Evolutionary conservation across 2,329 filamentous ascomycete genomes (phyloP).

Genomic region (Sclerotinia borealis): DNA sequence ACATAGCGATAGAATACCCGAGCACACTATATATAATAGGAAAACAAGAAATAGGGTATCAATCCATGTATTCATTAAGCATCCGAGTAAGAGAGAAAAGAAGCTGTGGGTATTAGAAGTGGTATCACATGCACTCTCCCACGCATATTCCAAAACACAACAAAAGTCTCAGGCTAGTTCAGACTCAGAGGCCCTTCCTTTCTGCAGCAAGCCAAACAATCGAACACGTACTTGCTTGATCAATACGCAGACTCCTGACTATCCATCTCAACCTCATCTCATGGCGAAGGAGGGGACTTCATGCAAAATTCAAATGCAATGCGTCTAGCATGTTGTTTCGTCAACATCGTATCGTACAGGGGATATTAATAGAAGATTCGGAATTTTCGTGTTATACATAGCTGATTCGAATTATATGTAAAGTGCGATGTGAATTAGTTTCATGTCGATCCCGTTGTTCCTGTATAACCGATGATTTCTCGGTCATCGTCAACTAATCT

Average conservation of each 20-base stretch:
- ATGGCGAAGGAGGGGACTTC: background rate
- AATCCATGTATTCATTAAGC: background rate
- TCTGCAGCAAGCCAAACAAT: background rate
- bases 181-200: background rate
- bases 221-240: background rate
- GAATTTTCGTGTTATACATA: conserved; percentile 8
- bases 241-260: background rate
- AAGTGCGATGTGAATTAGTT: background rate
- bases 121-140: background rate
- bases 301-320: conserved; percentile 8
- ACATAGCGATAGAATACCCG: background rate
- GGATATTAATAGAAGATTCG: background rate
- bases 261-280: background rate
- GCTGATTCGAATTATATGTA: background rate
- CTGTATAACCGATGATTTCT: conserved; percentile 13
- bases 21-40: background rate
- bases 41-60: background rate
- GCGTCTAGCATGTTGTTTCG: background rate
- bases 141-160: background rate
- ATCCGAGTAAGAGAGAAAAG: background rate
- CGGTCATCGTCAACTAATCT: conserved; percentile 13
- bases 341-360: conserved; percentile 9
- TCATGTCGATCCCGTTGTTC: conserved; percentile 2
- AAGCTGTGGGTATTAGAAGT: conserved; percentile 3
- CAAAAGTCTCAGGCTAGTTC: background rate